These are phyloP conservation scores for Sphaerobolus stellatus DNA, from an alignment of 1,284 basidiomycete genomes.

Conservation along the genomic window DNA sequence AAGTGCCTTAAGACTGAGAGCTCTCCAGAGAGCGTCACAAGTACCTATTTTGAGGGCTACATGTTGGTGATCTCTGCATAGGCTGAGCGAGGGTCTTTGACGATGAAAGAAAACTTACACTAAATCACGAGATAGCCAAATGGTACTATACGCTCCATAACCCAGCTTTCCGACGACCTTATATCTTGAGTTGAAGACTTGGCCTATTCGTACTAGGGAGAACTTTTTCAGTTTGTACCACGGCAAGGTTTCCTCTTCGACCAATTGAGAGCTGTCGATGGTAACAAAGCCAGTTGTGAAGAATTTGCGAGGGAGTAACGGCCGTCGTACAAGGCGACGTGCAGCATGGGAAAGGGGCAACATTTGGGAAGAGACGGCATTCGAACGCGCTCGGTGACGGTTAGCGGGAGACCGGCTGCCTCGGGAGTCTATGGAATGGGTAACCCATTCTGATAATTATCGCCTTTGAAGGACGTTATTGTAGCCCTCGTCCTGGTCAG, in stretches of 20 bases:
- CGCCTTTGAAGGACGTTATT: no score
- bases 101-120: slow-evolving; percentile 14
- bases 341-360: not conserved
- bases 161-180: slow-evolving; percentile 30
- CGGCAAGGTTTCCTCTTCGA: slow-evolving; percentile 18
- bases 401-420: no score
- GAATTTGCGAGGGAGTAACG: not conserved
- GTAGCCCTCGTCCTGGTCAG: no score
- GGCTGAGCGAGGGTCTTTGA: not conserved
- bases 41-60: slow-evolving; percentile 23
- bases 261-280: not conserved
- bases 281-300: not conserved
- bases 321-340: not conserved
- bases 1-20: not conserved
- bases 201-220: slow-evolving; percentile 25
- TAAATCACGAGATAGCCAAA: slow-evolving; percentile 28
- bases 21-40: not conserved
- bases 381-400: no score
- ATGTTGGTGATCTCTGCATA: slow-evolving; percentile 18
- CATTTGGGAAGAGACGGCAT: no score
- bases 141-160: slow-evolving; percentile 27
- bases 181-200: slow-evolving; percentile 22
- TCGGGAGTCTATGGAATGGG: no score
- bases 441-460: no score
- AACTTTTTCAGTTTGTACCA: slow-evolving; percentile 18